Conservation (phyloP, 2,329 filamentous ascomycete species). For the Ophiostoma australiae region DNA sequence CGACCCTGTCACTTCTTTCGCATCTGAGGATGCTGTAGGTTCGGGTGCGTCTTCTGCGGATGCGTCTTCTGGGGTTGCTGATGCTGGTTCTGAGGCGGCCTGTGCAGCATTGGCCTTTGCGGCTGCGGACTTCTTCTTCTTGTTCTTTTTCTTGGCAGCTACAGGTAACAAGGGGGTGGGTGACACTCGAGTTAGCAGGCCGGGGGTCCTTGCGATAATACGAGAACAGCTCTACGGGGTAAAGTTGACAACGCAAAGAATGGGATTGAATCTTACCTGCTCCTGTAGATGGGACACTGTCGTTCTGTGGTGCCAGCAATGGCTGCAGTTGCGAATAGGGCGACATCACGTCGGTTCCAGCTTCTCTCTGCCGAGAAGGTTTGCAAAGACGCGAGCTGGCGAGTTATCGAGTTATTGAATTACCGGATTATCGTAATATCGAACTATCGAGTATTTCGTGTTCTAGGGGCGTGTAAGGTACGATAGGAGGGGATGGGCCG, state of each 20-base stretch:
- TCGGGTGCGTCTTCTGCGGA: constrained; percentile 14
- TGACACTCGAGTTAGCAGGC: constrained; percentile 27
- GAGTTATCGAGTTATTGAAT: background rate
- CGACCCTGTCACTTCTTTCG: background rate
- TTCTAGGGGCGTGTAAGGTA: background rate
- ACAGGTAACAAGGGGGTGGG: constrained; percentile 15
- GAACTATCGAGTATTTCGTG: background rate
- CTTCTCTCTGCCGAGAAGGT: constrained; percentile 10
- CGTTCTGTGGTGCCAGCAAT: constrained; percentile 22
- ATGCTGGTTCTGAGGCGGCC: constrained; percentile 18
- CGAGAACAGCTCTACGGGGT: background rate
- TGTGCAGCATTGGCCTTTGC: constrained; percentile 37
- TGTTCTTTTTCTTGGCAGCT: constrained; percentile 54
- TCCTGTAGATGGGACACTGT: constrained; percentile 17
- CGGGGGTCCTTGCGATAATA: constrained; percentile 1
- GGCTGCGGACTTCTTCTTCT: constrained; percentile 53
- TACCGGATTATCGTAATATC: background rate
- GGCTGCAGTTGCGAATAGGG: constrained; percentile 21
- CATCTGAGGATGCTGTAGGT: constrained; percentile 24
- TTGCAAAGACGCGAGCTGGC: background rate
- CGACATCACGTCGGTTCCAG: constrained; percentile 23
- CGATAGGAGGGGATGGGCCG: constrained; percentile 10
- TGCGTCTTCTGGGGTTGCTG: constrained; percentile 27
- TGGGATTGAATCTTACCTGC: constrained; percentile 22
- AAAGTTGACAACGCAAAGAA: background rate